phyloP scores from a whole-genome alignment of 1,284 basidiomycete species.

The Marasmius fiardii region DNA sequence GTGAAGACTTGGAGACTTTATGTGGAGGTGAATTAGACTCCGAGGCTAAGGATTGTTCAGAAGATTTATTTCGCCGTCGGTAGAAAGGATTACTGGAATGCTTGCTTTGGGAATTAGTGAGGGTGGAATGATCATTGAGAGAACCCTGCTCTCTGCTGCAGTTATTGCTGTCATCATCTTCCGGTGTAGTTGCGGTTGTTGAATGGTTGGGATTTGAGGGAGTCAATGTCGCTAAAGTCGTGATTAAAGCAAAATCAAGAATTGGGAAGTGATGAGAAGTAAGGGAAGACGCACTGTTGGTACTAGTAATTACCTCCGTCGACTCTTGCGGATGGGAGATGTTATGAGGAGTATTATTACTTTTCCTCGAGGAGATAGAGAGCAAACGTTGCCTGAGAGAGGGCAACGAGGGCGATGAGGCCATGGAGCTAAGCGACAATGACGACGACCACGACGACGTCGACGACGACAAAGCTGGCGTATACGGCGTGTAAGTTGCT shows the following conservation, averaged over 20 bases:
- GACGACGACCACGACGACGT: background rate
- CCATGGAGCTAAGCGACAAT: background rate
- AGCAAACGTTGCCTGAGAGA: conserved; percentile 20
- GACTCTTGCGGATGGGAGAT: background rate
- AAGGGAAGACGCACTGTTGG: background rate
- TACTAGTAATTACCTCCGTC: background rate
- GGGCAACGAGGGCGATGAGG: background rate
- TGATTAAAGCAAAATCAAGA: background rate
- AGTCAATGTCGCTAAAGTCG: background rate
- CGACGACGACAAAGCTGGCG: conserved; percentile 7
- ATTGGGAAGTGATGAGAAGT: background rate
- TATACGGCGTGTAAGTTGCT: conserved; percentile 11
- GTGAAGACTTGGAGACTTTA: conserved; percentile 30
- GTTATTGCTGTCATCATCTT: conserved; percentile 15
- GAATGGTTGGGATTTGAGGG: background rate
- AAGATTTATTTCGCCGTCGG: conserved; percentile 25
- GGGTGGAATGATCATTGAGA: conserved; percentile 27
- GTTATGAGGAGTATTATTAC: background rate
- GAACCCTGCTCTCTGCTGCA: conserved; percentile 38
- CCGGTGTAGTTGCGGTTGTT: conserved; percentile 9
- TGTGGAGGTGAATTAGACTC: conserved; percentile 12
- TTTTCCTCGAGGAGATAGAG: conserved; percentile 7
- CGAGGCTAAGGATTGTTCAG: background rate
- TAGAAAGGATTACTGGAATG: conserved; percentile 36
- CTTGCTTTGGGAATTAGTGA: conserved; percentile 27